Evolutionary conservation across 2,329 filamentous ascomycete species (phyloP).

Genomic region (Aspergillaceae sp.): DNA sequence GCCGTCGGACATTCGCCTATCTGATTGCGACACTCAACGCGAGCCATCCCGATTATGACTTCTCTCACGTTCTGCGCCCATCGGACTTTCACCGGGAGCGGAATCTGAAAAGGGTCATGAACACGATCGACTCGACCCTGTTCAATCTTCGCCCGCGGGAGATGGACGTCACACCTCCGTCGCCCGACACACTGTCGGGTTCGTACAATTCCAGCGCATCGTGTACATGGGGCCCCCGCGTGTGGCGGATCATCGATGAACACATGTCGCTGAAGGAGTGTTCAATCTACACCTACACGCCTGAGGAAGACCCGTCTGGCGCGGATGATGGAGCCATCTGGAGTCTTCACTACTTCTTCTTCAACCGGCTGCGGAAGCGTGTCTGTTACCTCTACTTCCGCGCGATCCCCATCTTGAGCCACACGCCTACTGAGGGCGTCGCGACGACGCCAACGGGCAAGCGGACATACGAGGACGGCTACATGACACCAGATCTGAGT

Average conservation of each 20-base stretch:
- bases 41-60: slow-evolving; percentile 93
- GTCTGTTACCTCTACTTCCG: slow-evolving; percentile 91
- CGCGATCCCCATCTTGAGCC: slow-evolving; percentile 63
- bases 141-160: slow-evolving; percentile 69
- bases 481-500: slow-evolving; percentile 44
- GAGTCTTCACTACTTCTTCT: slow-evolving; percentile 96
- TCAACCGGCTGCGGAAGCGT: slow-evolving; percentile 84
- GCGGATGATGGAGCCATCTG: slow-evolving; percentile 92
- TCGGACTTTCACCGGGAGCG: slow-evolving; percentile 83
- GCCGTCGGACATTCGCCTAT: slow-evolving; percentile 88
- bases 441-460: slow-evolving; percentile 37
- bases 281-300: slow-evolving; percentile 79
- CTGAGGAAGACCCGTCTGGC: slow-evolving; percentile 82
- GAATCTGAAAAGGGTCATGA: slow-evolving; percentile 71
- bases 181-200: slow-evolving; percentile 35
- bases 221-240: slow-evolving; percentile 73
- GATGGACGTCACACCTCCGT: slow-evolving; percentile 33
- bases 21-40: slow-evolving; percentile 94
- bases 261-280: slow-evolving; percentile 90
- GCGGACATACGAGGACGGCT: slow-evolving; percentile 41
- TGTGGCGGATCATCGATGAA: slow-evolving; percentile 88
- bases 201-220: slow-evolving; percentile 44
- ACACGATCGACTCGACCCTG: slow-evolving; percentile 76
- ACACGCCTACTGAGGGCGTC: slow-evolving; percentile 51
- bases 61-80: slow-evolving; percentile 82